Base-by-base conservation (phyloP, 805 yeast genomes). In the Phaffomyces antillensis region DNA sequence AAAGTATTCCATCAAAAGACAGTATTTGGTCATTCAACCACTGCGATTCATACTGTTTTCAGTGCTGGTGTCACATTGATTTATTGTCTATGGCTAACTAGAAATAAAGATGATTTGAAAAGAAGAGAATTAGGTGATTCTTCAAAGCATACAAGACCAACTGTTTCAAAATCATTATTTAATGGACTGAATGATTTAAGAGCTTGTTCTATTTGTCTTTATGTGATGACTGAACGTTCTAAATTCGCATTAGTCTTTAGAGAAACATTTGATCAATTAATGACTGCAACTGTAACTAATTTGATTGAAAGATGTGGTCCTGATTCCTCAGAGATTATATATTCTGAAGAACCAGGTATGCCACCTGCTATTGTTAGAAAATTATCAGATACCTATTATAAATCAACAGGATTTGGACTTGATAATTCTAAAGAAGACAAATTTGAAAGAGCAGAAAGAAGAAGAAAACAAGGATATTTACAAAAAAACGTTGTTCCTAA, bases 31-130 rank as follows among this genome's bases (percentile, higher is more conserved):
- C 83, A 78, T 55, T 77, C 85, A 0, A 79, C 82, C 0, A 72
- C 82, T 30, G 81, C 83, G 12, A 78, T 81, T 37, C 86, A 81
- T 55, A 77, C 84, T 0, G 79, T 77, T 11, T 81, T 81, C 56
- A 79, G 77, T 41, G 85, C 86, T 12, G 87, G 87, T 39, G 79
- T 81, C 8, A 81, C 86, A 0, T 63, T 81, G 32, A 74, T 79
- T 8, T 81, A 81, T 53, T 80, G 86, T 60, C 65, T 81, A 52
- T 81, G 86, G 85, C 54, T 81, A 37, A 76, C 81, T 15, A 72
- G 83, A 57, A 81, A 81, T 52, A 66, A 71, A 49, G 82, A 78
- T 56, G 84, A 78, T 55, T 65, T 70, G 65, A 67, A 77, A 52
- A 65, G 83, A 52, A 72, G 67, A 50, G 64, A 72, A 41, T 54